phyloP scores from a whole-genome alignment of 257 asterid genomes.

The Capsicum rhomboideum region DNA sequence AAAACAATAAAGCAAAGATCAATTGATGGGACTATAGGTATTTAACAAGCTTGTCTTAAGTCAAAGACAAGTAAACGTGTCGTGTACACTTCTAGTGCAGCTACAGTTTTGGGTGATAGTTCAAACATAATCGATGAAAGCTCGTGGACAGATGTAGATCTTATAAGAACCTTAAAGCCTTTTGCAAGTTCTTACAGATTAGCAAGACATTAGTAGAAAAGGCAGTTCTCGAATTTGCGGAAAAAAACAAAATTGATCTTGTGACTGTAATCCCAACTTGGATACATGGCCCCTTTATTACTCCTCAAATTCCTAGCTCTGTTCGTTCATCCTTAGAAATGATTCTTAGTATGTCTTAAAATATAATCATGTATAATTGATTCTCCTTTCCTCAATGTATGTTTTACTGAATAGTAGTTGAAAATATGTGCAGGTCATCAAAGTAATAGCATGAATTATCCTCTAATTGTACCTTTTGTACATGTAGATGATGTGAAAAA shows the following conservation, averaged over 20 bases:
- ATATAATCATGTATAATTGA: neutral
- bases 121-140: constrained; percentile 21
- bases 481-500: constrained; percentile 36
- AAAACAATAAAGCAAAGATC: constrained; percentile 20
- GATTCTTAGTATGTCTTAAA: neutral
- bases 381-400: too few relatives aligned
- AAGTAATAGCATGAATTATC: neutral
- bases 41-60: constrained; percentile 35
- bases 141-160: constrained; percentile 27
- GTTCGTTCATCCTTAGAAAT: neutral
- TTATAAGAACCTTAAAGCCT: too few relatives aligned
- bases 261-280: too few relatives aligned
- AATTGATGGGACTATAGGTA: constrained; percentile 20
- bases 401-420: neutral
- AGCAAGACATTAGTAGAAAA: too few relatives aligned
- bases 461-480: constrained; percentile 5
- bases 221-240: too few relatives aligned
- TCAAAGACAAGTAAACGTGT: constrained; percentile 38
- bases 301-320: constrained; percentile 25
- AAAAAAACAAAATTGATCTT: too few relatives aligned
- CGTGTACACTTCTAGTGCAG: constrained; percentile 39
- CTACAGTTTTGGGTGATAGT: constrained; percentile 3
- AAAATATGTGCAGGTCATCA: neutral
- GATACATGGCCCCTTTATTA: too few relatives aligned
- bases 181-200: too few relatives aligned